Evolutionary conservation across 441 rosid species (phyloP), one percentile per base, ranked within the genome.

Genomic region (Populus hybrid): DNA sequence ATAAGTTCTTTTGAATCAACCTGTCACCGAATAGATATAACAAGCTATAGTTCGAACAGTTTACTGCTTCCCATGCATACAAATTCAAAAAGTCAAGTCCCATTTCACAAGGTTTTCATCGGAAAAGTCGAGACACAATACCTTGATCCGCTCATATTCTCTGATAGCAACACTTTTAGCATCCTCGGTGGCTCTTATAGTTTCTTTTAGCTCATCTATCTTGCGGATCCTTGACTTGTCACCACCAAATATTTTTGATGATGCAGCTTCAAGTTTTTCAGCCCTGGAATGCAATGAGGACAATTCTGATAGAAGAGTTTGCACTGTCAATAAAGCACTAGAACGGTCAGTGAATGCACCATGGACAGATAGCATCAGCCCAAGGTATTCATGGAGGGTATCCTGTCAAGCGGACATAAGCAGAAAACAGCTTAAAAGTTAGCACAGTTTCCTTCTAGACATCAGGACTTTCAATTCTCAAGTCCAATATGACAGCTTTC

Each of bases 191-290:
- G 18, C 87, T 74, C 87, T 87, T 78, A 90, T 91, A 67, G 90
- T 87, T 84, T 90, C 97, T 83, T 91, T 92, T 73, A 95, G 75
- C 83, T 95, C 99, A 84, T 95, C 97, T 40, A 90, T 86, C 82
- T 91, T 93, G 73, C 84, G 89, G 77, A 93, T 86, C 87, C 95
- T 89, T 64, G 97, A 91, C 85, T 84, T 95, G 87, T 95, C 99
- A 30, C 97, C 98, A 14, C 99, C 99, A 93, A 90, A 95, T 81
- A 91, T 85, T 82, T 93, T 95, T 26, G 96, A 90, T 63, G 95
- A 88, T 72, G 96, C 96, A 80, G 93, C 96, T 86, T 95, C 95
- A 73, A 95, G 96, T 84, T 93, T 93, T 79, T 95, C 98, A 65
- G 89, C 90, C 86, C 91, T 93, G 5, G 69, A 83, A 40, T 91